Base-by-base conservation (phyloP, 2,329 filamentous ascomycete species). In the Aureobasidium sp. region DNA sequence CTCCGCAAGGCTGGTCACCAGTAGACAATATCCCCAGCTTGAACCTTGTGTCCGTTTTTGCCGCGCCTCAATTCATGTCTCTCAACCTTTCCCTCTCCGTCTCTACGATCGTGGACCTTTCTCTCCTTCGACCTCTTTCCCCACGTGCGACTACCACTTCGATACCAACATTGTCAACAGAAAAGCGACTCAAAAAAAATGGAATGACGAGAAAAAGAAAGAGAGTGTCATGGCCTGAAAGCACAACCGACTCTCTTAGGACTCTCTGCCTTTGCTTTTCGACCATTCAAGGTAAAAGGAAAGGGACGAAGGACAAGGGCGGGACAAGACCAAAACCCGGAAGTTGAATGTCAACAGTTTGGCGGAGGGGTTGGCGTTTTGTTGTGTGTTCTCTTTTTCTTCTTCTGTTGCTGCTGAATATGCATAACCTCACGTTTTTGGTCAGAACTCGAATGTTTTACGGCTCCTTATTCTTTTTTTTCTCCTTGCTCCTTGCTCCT, bases 1-100 rank as follows among this genome's bases (percentile, higher is more conserved):
- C 78, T 80, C 71, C 77, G 78, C 76, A 80, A 80, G 76, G 77
- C 77, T 62, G 77, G 77, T 67, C 78, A 79, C 76, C 74, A 77
- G 70, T 79, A 74, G 67, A 68, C 58, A 52, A 61, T 52, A 61
- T 60, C 47, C 56, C 57, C 58, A 42, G 42, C 53, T 50, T 62
- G 52, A 49, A 49, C 17, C 44, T 33, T 37, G 33, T 59, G 52
- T 58, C 54, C 33, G 14, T 29, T 50, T 60, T 53, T 61, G 35
- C 59, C 45, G 44, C 56, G 44, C 56, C 44, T 49, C 56, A 48
- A 60, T 37, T 49, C 29, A 60, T 60, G 57, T 49, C 57, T 60
- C 57, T 59, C 57, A 58, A 58, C 40, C 54, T 58, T 58, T 47
- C 31, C 11, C 53, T 57, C 29, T 44, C 40, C 50, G 53, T 57